A percentile compares a stretch with the other conserved stretches of the same genome.
phyloP scores from a whole-genome alignment of 345 rosid genomes.

The Moricandia arvensis region DNA sequence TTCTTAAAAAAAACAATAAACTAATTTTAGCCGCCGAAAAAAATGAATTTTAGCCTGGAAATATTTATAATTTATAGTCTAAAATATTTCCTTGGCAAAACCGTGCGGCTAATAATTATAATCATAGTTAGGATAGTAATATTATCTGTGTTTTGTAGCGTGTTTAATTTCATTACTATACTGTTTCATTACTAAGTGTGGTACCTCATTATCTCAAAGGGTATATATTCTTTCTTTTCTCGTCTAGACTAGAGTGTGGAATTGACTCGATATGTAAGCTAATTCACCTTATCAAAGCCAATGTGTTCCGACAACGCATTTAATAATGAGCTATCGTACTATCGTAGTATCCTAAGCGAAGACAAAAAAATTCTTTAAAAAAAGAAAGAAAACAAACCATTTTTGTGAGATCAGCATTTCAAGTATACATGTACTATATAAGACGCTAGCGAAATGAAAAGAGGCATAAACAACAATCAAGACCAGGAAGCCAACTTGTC shows the following conservation, averaged over 20 bases:
- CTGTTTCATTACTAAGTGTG: not conserved
- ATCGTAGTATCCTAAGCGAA: no score
- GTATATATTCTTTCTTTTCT: not conserved
- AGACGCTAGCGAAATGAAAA: no score
- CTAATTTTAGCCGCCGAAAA: not conserved
- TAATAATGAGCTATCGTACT: not conserved
- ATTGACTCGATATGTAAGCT: not conserved
- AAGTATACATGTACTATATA: no score
- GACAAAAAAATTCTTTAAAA: no score
- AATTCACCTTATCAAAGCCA: not conserved
- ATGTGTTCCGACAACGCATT: constrained; percentile 8
- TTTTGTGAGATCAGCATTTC: no score
- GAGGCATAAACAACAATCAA: no score
- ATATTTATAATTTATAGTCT: not conserved
- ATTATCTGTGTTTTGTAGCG: not conserved
- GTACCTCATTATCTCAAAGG: not conserved
- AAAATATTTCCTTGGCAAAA: not conserved
- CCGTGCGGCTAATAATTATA: not conserved
- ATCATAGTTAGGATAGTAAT: not conserved
- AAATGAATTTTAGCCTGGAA: not conserved
- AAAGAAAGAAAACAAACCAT: no score
- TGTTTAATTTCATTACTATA: not conserved
- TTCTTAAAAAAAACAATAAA: not conserved
- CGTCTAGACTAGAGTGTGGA: not conserved
- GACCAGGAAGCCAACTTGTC: no score